These are phyloP conservation scores for Russula sp. DNA, from an alignment of 768 basidiomycete genomes.

Conservation along the genomic window DNA sequence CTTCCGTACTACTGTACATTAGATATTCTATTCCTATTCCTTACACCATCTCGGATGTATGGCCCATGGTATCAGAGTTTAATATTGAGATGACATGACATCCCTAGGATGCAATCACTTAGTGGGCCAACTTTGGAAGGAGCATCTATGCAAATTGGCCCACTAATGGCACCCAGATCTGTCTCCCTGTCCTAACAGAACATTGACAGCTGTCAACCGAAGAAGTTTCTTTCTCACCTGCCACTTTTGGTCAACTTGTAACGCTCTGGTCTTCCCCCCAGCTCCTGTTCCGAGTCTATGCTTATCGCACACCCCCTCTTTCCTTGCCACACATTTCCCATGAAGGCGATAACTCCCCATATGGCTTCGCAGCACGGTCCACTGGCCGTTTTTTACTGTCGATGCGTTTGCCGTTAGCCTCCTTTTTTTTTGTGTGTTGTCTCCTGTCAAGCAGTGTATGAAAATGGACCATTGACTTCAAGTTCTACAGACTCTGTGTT, in stretches of 20 bases:
- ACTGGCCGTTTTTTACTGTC: neutral
- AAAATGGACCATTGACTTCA: neutral
- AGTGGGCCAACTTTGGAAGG: neutral
- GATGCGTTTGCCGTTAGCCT: neutral
- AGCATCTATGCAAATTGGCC: neutral
- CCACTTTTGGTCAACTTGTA: slow-evolving; percentile 1
- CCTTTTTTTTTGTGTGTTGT: neutral
- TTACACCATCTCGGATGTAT: neutral
- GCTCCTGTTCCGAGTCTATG: neutral
- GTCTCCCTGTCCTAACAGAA: slow-evolving; percentile 1
- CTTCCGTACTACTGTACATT: neutral
- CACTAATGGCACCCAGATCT: neutral
- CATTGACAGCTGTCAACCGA: slow-evolving; percentile 10
- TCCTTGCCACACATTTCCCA: neutral
- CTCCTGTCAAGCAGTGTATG: slow-evolving; percentile 3
- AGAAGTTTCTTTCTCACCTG: slow-evolving; percentile 7
- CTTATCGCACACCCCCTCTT: neutral
- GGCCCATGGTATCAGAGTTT: neutral
- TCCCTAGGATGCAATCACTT: neutral
- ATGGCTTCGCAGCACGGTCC: neutral
- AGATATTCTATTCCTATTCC: neutral
- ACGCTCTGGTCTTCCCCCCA: neutral
- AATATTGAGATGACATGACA: neutral
- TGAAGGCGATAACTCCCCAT: neutral
- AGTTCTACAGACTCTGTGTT: slow-evolving; percentile 11